Evolutionary conservation across 75 land plant species (phyloP), one percentile per base, ranked within the genome.

Genomic region (Ceratopteris richardii): DNA sequence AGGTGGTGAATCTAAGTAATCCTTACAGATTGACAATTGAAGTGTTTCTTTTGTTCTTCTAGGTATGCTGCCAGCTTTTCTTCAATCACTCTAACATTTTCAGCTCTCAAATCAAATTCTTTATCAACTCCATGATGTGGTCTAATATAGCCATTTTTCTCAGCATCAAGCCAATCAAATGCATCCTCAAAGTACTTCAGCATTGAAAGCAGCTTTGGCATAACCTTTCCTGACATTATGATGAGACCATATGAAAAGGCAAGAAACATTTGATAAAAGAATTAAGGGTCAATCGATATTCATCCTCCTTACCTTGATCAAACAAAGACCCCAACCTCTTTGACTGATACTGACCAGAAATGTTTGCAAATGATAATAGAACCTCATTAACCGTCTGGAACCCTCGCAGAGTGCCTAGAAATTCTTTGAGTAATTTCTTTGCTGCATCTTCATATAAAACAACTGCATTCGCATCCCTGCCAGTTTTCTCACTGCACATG

Each of bases 131-230:
- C 97, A 56, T 77, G 80, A 63, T 58, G 81, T 26, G 90, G 96
- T 41, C 79, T 44, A 64, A 93, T 79, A 29, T 90, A 79, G 13
- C 98, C 98, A 29, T 82, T 70, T 31, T 56, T 61, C 40, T 79
- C 89, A 60, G 96, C 95, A 63, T 89, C 95, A 30, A 67, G 70
- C 98, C 98, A 93, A 79, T 93, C 87, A 79, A 93, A 93, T 13
- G 85, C 83, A 66, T 69, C 80, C 77, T 83, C 80, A 68, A 93
- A 93, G 67, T 81, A 77, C 28, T 70, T 59, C 18, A 93, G 29
- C 55, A 77, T 29, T 31, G 80, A 62, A 48, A 31, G 26, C 44
- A 77, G 40, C 29, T 85, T 77, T 19, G 82, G 85, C 60, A 82
- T 36, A 29, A 86, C 78, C 55, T 69, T 67, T 26, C 98, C 98